A percentile compares a stretch with the other conserved stretches of the same genome.
These are phyloP conservation scores for Ogataea hybrid DNA, from an alignment of 1,139 yeast species.

Conservation along the genomic window DNA sequence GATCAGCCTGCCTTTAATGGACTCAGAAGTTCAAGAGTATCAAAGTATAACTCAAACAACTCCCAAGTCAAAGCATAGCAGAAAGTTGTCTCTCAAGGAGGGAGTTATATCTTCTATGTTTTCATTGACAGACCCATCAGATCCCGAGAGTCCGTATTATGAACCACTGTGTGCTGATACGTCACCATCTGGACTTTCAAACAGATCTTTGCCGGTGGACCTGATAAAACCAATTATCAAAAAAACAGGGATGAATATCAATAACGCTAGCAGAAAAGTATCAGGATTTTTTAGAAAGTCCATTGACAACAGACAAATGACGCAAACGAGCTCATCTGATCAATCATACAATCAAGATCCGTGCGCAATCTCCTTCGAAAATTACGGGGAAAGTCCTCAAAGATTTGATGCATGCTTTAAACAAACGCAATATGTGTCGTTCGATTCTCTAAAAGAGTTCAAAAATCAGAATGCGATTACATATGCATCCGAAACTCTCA, in stretches of 20 bases:
- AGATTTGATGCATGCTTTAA: background rate
- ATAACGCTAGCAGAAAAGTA: slow-evolving; percentile 26
- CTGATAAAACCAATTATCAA: slow-evolving; percentile 23
- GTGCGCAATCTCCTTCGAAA: no score
- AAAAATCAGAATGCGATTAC: background rate
- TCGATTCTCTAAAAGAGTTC: background rate
- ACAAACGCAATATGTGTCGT: background rate
- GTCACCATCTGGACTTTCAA: slow-evolving; percentile 1
- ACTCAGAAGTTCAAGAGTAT: slow-evolving; percentile 7
- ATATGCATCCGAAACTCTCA: background rate
- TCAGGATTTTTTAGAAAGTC: slow-evolving; percentile 26
- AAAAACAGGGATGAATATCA: slow-evolving; percentile 25
- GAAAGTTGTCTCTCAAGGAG: slow-evolving; percentile 17
- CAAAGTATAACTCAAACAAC: slow-evolving; percentile 5
- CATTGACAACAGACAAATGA: slow-evolving; percentile 14
- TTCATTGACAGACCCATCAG: slow-evolving; percentile 19
- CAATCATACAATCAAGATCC: no score
- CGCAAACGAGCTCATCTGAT: no score
- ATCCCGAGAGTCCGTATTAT: slow-evolving; percentile 24
- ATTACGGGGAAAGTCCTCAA: no score
- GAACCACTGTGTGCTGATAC: slow-evolving; percentile 12
- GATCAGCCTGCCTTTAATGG: slow-evolving; percentile 1
- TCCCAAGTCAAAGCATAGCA: slow-evolving; percentile 7
- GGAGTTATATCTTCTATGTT: slow-evolving; percentile 24
- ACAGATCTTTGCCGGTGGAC: slow-evolving; percentile 15